Conservation (phyloP, 495 filamentous ascomycete genomes). For the Podospora pseudoanserina region DNA sequence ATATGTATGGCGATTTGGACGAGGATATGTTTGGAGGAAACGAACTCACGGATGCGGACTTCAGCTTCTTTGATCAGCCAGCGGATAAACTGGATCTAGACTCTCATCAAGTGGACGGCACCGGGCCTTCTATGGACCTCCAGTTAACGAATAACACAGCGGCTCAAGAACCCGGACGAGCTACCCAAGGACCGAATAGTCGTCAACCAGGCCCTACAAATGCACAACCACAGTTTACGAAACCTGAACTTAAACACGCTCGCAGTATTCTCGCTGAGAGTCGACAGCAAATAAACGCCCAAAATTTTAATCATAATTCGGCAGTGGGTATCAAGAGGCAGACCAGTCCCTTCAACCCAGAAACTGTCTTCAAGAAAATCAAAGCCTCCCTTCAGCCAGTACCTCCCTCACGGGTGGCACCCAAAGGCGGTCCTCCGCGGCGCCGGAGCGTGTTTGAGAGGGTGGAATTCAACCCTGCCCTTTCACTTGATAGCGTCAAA, state of each 20-base stretch:
- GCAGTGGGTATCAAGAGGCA: conserved; percentile 36
- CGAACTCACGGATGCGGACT: conserved; percentile 85
- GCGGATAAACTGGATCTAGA: conserved; percentile 39
- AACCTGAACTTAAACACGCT: conserved; percentile 48
- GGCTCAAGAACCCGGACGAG: conserved; percentile 9
- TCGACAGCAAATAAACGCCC: conserved; percentile 29
- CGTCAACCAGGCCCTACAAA: conserved; percentile 10
- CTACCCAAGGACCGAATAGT: background rate
- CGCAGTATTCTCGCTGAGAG: conserved; percentile 40
- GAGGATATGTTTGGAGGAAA: conserved; percentile 75
- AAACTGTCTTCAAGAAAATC: conserved; percentile 52
- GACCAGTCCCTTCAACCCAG: conserved; percentile 48
- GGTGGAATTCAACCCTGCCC: conserved; percentile 47
- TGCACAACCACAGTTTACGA: conserved; percentile 39
- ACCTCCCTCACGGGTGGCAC: conserved; percentile 15
- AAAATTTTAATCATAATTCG: conserved; percentile 32
- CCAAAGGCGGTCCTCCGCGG: conserved; percentile 10
- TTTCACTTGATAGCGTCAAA: conserved; percentile 48
- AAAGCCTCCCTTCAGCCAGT: conserved; percentile 34
- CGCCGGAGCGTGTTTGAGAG: conserved; percentile 46
- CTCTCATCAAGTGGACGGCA: conserved; percentile 22
- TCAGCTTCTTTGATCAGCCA: conserved; percentile 77
- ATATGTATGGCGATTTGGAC: conserved; percentile 67
- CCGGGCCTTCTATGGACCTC: conserved; percentile 14
- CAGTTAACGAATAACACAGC: conserved; percentile 15